These are phyloP conservation scores for Blastomyces parvus DNA, from an alignment of 2,329 filamentous ascomycete species.

Conservation along the genomic window DNA sequence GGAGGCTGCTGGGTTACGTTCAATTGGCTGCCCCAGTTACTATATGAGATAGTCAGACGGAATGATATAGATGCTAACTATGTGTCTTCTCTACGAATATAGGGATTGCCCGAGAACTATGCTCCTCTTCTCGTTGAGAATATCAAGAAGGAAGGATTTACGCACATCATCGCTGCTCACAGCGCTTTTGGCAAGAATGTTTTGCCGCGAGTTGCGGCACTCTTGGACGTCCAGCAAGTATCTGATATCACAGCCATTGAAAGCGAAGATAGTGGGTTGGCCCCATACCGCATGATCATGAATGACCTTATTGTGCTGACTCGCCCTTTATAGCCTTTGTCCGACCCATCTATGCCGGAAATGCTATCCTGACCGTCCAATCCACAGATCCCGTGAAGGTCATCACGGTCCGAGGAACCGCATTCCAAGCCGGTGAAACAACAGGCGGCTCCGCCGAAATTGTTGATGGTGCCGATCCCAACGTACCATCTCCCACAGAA, in stretches of 20 bases:
- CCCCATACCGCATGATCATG: not conserved
- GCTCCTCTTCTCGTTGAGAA: constrained; percentile 92
- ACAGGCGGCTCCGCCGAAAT: constrained; percentile 66
- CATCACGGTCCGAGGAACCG: constrained; percentile 85
- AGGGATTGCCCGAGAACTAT: constrained; percentile 88
- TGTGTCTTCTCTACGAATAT: constrained; percentile 1
- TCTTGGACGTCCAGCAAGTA: constrained; percentile 86
- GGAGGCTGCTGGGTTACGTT: constrained; percentile 1
- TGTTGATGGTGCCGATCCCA: constrained; percentile 76
- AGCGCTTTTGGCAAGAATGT: constrained; percentile 95
- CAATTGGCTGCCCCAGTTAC: not conserved
- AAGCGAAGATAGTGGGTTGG: constrained; percentile 63
- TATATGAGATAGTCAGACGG: not conserved
- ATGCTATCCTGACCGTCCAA: constrained; percentile 92
- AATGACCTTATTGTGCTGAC: not conserved
- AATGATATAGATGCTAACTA: not conserved
- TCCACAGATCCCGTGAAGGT: constrained; percentile 78
- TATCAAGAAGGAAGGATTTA: constrained; percentile 90
- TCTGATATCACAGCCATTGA: constrained; percentile 84
- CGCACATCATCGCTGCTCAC: constrained; percentile 82
- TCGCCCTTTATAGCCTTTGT: constrained; percentile 56
- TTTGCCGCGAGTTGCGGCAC: constrained; percentile 78
- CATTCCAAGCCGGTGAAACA: constrained; percentile 66
- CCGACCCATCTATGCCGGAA: constrained; percentile 93
- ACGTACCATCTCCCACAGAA: constrained; percentile 61